phyloP scores from a whole-genome alignment of 169 alveolate species.

The Plasmodium malariae region DNA sequence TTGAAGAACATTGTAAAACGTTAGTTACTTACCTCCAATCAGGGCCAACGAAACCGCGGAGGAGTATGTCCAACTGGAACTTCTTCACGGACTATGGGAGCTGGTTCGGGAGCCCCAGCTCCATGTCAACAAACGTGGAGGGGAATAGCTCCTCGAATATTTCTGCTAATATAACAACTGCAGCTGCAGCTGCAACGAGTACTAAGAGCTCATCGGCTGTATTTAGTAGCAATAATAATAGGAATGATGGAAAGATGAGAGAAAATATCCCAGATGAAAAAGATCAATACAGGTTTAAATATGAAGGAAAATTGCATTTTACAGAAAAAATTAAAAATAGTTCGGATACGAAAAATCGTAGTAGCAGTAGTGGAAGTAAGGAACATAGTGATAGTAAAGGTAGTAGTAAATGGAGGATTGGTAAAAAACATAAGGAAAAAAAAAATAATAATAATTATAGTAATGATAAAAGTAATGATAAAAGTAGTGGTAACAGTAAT shows the following conservation, averaged over 20 bases:
- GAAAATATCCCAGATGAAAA: neutral
- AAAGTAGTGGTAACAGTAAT: neutral
- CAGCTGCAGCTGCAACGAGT: conserved; percentile 4
- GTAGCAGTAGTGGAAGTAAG: too few species aligned
- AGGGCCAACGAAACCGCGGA: too few species aligned
- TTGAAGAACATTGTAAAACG: too few species aligned
- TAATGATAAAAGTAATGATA: neutral
- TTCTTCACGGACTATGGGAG: conserved; percentile 31
- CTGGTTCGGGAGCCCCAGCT: conserved; percentile 20
- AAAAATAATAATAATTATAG: neutral
- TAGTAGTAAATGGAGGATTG: too few species aligned
- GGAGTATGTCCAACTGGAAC: conserved; percentile 48
- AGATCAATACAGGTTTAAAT: neutral
- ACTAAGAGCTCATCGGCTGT: neutral
- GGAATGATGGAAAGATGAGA: neutral
- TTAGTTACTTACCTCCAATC: neutral
- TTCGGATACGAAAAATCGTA: too few species aligned
- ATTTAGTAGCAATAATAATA: neutral
- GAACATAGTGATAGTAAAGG: too few species aligned
- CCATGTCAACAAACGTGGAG: neutral
- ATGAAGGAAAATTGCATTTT: too few species aligned
- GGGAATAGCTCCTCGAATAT: neutral
- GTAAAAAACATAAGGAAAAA: neutral
- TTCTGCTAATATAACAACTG: neutral
- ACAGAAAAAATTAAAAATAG: too few species aligned